A percentile compares a stretch with the other conserved stretches of the same genome.
These are phyloP conservation scores for Cyberlindnera lachancei DNA, from an alignment of 805 yeast genomes.

Conservation along the genomic window DNA sequence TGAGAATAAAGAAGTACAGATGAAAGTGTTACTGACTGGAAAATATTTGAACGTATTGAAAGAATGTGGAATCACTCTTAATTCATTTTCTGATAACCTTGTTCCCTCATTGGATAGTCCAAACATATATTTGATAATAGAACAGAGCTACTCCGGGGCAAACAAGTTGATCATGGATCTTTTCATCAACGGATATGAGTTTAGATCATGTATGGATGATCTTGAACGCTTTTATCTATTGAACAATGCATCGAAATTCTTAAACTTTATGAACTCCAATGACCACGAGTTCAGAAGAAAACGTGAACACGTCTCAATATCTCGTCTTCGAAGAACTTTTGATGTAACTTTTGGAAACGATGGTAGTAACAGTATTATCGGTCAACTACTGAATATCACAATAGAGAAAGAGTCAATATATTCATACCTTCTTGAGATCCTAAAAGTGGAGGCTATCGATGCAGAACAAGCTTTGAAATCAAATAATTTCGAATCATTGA, in stretches of 20 bases:
- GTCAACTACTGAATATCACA: constrained; percentile 25
- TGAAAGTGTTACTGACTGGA: constrained; percentile 73
- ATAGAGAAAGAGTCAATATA: constrained; percentile 35
- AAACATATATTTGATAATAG: constrained; percentile 47
- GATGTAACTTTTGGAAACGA: constrained; percentile 9
- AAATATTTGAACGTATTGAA: constrained; percentile 70
- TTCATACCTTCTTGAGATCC: constrained; percentile 39
- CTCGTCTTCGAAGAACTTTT: constrained; percentile 28
- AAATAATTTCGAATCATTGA: constrained; percentile 35
- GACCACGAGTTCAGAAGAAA: constrained; percentile 44
- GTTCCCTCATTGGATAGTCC: constrained; percentile 30
- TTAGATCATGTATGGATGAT: constrained; percentile 37
- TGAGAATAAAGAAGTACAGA: constrained; percentile 41
- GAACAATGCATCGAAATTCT: constrained; percentile 42
- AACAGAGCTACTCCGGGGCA: constrained; percentile 59
- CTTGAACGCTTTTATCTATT: constrained; percentile 55
- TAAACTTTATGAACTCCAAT: constrained; percentile 43
- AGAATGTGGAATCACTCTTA: constrained; percentile 42
- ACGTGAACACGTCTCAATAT: constrained; percentile 23
- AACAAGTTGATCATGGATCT: constrained; percentile 52
- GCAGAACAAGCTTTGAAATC: constrained; percentile 43
- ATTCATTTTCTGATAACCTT: constrained; percentile 14
- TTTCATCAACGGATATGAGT: constrained; percentile 51
- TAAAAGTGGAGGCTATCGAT: constrained; percentile 47
- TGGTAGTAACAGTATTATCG: constrained; percentile 19